Percentiles rank a stretch among this genome's conserved stretches.
Conservation (phyloP, 2,329 filamentous ascomycete species). For the Aspergillus intermedius region DNA sequence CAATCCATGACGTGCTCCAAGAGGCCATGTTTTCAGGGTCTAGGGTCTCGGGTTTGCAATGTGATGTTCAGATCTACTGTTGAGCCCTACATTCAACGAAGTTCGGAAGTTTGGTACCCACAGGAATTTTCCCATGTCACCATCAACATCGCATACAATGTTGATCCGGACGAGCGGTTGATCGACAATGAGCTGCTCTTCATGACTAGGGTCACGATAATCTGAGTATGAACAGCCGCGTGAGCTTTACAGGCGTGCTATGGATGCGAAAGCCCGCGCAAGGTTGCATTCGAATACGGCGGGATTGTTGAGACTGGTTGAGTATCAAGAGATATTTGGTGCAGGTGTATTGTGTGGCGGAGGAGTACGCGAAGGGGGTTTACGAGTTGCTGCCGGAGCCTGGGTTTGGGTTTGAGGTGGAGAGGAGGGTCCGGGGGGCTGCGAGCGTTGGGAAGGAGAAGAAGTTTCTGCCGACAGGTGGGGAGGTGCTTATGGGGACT, state of each 20-base stretch:
- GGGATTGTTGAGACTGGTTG: conserved; percentile 29
- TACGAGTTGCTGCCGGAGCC: neutral
- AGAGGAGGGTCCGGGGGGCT: neutral
- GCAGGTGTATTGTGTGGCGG: conserved; percentile 46
- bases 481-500: no score
- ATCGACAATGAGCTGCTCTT: no score
- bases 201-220: no score
- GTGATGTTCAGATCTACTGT: no score
- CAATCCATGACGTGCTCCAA: no score
- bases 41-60: no score
- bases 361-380: conserved; percentile 44
- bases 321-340: conserved; percentile 45
- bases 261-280: neutral
- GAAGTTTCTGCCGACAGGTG: neutral
- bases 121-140: no score
- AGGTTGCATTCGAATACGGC: neutral
- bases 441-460: neutral
- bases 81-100: no score
- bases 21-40: no score
- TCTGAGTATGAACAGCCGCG: neutral
- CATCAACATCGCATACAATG: no score
- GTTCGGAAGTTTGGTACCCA: no score
- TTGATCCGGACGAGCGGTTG: no score
- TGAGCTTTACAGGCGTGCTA: neutral
- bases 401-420: neutral